Percentiles rank a stretch among this genome's conserved stretches.
These are phyloP conservation scores for Ophiostoma sp. DNA, from an alignment of 2,329 filamentous ascomycete genomes.

Conservation along the genomic window DNA sequence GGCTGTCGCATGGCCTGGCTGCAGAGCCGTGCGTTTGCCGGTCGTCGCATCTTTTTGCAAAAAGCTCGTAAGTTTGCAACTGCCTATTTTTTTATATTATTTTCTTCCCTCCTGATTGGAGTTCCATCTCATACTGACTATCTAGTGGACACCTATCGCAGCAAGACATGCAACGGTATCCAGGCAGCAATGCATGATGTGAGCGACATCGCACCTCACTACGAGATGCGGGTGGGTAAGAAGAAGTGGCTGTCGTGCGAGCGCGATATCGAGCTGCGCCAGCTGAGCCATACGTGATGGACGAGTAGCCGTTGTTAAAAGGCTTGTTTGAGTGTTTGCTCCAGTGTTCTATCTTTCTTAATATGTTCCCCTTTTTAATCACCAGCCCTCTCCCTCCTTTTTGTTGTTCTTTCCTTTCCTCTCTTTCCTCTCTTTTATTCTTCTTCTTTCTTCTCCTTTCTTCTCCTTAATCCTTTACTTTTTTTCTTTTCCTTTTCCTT, in stretches of 20 bases:
- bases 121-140: not conserved
- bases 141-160: constrained; percentile 89
- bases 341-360: not conserved
- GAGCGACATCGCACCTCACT: constrained; percentile 69
- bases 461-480: not conserved
- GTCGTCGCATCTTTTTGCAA: constrained; percentile 80
- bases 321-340: not conserved
- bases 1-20: constrained; percentile 96
- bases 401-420: not conserved
- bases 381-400: not conserved
- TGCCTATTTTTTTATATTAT: not conserved
- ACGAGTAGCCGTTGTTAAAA: not conserved
- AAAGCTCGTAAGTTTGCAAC: constrained; percentile 67
- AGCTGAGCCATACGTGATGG: constrained; percentile 23
- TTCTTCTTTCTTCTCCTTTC: not conserved
- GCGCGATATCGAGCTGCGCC: constrained; percentile 26
- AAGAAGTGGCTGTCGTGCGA: constrained; percentile 50
- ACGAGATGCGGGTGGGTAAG: constrained; percentile 84
- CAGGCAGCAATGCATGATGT: constrained; percentile 72
- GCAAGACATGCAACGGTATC: constrained; percentile 81
- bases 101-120: not conserved
- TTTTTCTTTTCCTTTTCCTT: not conserved
- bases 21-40: constrained; percentile 86
- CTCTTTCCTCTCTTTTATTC: not conserved
- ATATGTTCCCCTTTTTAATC: not conserved